Percentiles rank a stretch among this genome's conserved stretches.
Evolutionary conservation across 2,329 filamentous ascomycete species (phyloP).

Genomic region (Cylindrodendrum hubeiense): DNA sequence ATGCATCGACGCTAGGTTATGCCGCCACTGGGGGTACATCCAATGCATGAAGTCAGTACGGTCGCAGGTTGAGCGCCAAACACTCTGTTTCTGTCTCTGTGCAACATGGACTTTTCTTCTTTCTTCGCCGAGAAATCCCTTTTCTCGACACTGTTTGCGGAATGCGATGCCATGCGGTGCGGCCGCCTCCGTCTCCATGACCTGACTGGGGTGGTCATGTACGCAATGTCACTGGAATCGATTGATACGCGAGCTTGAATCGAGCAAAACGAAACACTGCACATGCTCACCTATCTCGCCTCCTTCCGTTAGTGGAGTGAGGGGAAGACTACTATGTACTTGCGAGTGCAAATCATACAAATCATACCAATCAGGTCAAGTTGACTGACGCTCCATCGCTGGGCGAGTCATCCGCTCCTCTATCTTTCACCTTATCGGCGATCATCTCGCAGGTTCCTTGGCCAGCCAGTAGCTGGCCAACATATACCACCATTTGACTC

Average conservation of each 20-base stretch:
- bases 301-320: background rate
- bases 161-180: background rate
- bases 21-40: background rate
- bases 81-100: conserved; percentile 8
- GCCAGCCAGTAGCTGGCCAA: background rate
- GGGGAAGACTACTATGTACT: no score
- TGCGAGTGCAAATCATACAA: background rate
- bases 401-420: conserved; percentile 8
- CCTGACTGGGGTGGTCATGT: background rate
- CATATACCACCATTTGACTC: background rate
- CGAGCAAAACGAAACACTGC: background rate
- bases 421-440: background rate
- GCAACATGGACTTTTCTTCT: conserved; percentile 10
- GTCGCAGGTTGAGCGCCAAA: conserved; percentile 3
- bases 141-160: conserved; percentile 2
- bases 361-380: background rate
- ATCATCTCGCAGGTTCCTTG: background rate
- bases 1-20: background rate
- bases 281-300: background rate
- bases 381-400: background rate
- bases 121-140: background rate
- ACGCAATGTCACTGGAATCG: background rate
- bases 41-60: conserved; percentile 9
- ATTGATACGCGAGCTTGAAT: background rate
- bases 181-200: background rate